Percentiles rank a stretch among this genome's conserved stretches.
phyloP scores from a whole-genome alignment of 139 green algal genomes.

The Trebouxia sp. region DNA sequence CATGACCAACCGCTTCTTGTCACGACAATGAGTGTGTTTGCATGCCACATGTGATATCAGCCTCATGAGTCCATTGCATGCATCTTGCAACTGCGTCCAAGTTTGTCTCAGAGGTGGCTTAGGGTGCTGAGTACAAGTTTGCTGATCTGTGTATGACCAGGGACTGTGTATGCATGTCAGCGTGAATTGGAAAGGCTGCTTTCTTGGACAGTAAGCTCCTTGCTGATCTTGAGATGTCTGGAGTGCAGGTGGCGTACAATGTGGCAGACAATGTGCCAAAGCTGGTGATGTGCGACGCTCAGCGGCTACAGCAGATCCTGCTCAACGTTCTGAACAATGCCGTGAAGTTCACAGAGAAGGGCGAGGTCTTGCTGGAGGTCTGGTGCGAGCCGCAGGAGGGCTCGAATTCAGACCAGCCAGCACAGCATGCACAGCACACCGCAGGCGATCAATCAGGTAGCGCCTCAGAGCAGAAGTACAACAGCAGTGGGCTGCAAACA shows the following conservation, averaged over 20 bases:
- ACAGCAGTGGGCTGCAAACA: background rate
- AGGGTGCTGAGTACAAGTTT: too few species aligned
- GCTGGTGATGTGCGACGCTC: conserved; percentile 60
- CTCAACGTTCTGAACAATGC: conserved; percentile 91
- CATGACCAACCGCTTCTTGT: too few species aligned
- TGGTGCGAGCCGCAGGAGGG: conserved; percentile 37
- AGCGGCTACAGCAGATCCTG: conserved; percentile 82
- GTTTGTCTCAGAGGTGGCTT: too few species aligned
- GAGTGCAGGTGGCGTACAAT: conserved; percentile 73
- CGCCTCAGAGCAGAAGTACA: too few species aligned
- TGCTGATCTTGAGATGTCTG: too few species aligned
- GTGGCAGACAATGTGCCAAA: conserved; percentile 47
- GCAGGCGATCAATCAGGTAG: too few species aligned
- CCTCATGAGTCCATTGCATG: background rate
- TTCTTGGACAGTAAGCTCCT: background rate
- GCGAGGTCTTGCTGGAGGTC: conserved; percentile 77
- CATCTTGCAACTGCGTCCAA: too few species aligned
- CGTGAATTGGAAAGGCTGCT: too few species aligned
- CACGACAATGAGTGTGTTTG: too few species aligned
- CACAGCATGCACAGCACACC: background rate
- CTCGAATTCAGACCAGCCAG: background rate
- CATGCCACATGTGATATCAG: too few species aligned
- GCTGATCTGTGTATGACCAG: background rate
- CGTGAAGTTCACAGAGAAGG: conserved; percentile 87
- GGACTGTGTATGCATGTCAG: too few species aligned